These are phyloP conservation scores for Brassica balearica DNA, from an alignment of 441 rosid genomes.

Conservation along the genomic window DNA sequence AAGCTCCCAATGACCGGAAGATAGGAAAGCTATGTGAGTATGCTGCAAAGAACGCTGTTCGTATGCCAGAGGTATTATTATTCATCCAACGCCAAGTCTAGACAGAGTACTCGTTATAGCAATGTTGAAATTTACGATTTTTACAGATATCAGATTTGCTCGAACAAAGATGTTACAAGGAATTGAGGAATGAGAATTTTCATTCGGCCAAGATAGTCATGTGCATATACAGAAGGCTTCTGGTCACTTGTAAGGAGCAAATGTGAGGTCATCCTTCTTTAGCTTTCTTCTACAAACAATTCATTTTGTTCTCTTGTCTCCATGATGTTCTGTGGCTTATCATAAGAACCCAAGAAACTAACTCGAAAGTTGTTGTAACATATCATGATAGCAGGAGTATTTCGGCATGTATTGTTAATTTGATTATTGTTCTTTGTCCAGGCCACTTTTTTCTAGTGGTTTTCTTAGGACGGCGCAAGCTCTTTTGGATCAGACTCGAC, in stretches of 20 bases:
- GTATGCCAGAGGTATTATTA: constrained; percentile 82
- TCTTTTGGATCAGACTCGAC: constrained; percentile 79
- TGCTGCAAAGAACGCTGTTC: constrained; percentile 86
- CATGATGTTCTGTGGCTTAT: constrained; percentile 37
- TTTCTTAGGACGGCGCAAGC: constrained; percentile 73
- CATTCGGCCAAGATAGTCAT: constrained; percentile 78
- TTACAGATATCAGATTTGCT: constrained; percentile 79
- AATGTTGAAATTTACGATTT: background rate
- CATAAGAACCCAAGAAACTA: constrained; percentile 19
- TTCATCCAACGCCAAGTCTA: constrained; percentile 19
- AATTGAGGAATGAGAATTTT: constrained; percentile 87
- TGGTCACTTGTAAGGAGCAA: constrained; percentile 88
- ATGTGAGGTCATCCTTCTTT: constrained; percentile 67
- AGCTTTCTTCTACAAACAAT: constrained; percentile 24
- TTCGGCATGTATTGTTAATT: constrained; percentile 14
- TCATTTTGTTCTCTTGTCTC: constrained; percentile 35
- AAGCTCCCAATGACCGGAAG: constrained; percentile 88
- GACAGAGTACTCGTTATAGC: constrained; percentile 7
- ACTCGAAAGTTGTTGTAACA: background rate
- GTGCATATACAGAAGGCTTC: constrained; percentile 85
- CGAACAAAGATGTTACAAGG: constrained; percentile 98
- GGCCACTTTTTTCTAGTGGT: constrained; percentile 89
- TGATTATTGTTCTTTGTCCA: constrained; percentile 29
- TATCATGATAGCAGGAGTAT: constrained; percentile 11
- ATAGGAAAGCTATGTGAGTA: constrained; percentile 94